A percentile compares a stretch with the other conserved stretches of the same genome.
These are phyloP conservation scores for Lyophyllum shimeji DNA, from an alignment of 768 basidiomycete species.

Conservation along the genomic window DNA sequence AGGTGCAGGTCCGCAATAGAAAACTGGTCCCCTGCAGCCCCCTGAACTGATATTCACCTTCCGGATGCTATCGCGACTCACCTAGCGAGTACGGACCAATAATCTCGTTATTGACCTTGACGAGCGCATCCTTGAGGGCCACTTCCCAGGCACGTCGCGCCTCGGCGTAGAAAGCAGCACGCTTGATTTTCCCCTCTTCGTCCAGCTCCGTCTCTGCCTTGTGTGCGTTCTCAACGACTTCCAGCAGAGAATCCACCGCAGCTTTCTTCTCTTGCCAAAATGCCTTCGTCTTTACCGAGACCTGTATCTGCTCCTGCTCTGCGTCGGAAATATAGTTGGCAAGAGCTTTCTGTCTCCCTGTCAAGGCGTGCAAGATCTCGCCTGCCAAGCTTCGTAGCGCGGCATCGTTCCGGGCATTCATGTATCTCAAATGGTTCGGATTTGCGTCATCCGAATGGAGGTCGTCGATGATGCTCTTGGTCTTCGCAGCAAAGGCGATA, in stretches of 20 bases:
- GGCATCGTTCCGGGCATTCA: constrained; percentile 57
- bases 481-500: constrained; percentile 60
- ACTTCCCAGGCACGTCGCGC: constrained; percentile 55
- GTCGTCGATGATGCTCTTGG: constrained; percentile 52
- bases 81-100: constrained; percentile 67
- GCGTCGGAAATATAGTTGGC: constrained; percentile 51
- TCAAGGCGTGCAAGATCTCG: constrained; percentile 39
- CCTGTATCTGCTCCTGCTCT: constrained; percentile 43
- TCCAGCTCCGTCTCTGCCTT: constrained; percentile 38
- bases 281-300: constrained; percentile 59
- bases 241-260: constrained; percentile 40
- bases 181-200: constrained; percentile 34
- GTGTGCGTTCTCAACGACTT: constrained; percentile 45
- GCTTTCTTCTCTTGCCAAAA: constrained; percentile 62
- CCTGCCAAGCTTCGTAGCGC: constrained; percentile 51
- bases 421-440: constrained; percentile 57
- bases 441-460: constrained; percentile 63
- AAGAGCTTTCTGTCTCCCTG: constrained; percentile 49
- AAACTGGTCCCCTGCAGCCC: constrained; percentile 69
- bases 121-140: constrained; percentile 44
- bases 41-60: constrained; percentile 40
- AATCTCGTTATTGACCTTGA: constrained; percentile 53
- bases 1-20: constrained; percentile 82
- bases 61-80: constrained; percentile 27
- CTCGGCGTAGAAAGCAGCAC: constrained; percentile 50